Percentiles rank a stretch among this genome's conserved stretches.
Conservation (phyloP, 208 protist species). For the Acanthamoeba quina region DNA sequence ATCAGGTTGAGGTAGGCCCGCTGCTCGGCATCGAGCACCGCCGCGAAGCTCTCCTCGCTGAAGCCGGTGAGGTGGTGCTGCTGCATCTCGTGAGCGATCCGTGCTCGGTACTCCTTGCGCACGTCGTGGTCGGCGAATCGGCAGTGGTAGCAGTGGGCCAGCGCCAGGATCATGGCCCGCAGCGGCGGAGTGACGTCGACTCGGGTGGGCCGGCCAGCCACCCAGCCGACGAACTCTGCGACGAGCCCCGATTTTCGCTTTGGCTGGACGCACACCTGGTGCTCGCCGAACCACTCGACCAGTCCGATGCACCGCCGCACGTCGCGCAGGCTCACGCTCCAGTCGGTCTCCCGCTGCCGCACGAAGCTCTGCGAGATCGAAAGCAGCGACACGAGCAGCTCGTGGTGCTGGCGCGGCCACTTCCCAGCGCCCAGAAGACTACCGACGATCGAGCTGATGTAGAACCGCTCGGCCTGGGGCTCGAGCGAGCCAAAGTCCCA, state of each 20-base stretch:
- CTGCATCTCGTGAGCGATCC: neutral
- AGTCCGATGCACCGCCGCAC: neutral
- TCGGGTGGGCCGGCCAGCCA: no score
- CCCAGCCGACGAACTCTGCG: no score
- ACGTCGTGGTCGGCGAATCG: neutral
- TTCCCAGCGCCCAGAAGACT: neutral
- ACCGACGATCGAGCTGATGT: neutral
- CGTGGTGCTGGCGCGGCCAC: no score
- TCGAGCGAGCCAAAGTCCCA: constrained; percentile 73
- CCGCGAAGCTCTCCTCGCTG: neutral
- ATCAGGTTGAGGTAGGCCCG: neutral
- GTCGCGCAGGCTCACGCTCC: constrained; percentile 13
- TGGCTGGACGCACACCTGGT: neutral
- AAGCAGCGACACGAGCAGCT: neutral
- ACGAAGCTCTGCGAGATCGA: constrained; percentile 4
- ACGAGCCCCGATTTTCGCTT: no score
- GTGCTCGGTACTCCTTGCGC: no score
- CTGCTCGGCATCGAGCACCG: neutral
- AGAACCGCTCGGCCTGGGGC: neutral
- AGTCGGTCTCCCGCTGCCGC: neutral
- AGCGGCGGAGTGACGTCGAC: no score
- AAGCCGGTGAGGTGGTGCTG: neutral
- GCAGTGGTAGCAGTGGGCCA: constrained; percentile 58
- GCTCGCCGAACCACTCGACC: constrained; percentile 11
- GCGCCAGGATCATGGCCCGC: constrained; percentile 3